Evolutionary conservation across 2,329 filamentous ascomycete species (phyloP).

Genomic region (Fusarium pseudoanthophilum): DNA sequence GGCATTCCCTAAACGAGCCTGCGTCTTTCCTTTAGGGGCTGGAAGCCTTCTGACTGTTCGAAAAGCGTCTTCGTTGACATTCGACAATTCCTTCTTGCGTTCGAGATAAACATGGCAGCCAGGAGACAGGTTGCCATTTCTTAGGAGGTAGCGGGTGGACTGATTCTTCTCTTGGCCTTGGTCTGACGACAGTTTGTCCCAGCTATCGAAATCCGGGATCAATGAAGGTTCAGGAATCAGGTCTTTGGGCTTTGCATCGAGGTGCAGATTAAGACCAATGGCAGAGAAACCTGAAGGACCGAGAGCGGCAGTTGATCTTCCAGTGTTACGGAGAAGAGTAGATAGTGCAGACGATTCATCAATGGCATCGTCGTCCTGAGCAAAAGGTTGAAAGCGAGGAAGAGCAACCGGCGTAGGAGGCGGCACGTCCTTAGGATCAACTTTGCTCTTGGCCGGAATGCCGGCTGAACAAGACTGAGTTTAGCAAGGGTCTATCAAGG

Average conservation of each 20-base stretch:
- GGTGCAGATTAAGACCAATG: slow-evolving; percentile 65
- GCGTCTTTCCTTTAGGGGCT: slow-evolving; percentile 62
- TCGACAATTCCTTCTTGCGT: slow-evolving; percentile 66
- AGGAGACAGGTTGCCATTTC: slow-evolving; percentile 65
- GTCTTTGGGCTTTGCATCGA: slow-evolving; percentile 59
- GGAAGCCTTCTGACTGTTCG: slow-evolving; percentile 69
- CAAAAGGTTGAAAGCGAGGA: slow-evolving; percentile 57
- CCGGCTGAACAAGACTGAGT: slow-evolving; percentile 40
- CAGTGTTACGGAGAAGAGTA: slow-evolving; percentile 62
- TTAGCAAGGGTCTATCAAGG: slow-evolving; percentile 38
- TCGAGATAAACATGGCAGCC: slow-evolving; percentile 69
- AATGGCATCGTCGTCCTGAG: slow-evolving; percentile 46
- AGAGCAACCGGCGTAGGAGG: slow-evolving; percentile 65
- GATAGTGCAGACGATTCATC: slow-evolving; percentile 55
- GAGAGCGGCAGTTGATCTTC: slow-evolving; percentile 56
- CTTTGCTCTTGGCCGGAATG: slow-evolving; percentile 44
- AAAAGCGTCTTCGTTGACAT: slow-evolving; percentile 68
- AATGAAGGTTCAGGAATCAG: slow-evolving; percentile 65
- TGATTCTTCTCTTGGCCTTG: slow-evolving; percentile 61
- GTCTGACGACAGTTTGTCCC: slow-evolving; percentile 62
- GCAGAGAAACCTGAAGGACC: slow-evolving; percentile 64
- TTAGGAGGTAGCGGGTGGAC: slow-evolving; percentile 60
- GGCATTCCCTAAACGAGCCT: slow-evolving; percentile 68
- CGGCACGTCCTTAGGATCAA: slow-evolving; percentile 64
- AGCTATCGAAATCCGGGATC: slow-evolving; percentile 64